Conservation (phyloP, 2,329 filamentous ascomycete genomes). For the Grosmannia serpens region DNA sequence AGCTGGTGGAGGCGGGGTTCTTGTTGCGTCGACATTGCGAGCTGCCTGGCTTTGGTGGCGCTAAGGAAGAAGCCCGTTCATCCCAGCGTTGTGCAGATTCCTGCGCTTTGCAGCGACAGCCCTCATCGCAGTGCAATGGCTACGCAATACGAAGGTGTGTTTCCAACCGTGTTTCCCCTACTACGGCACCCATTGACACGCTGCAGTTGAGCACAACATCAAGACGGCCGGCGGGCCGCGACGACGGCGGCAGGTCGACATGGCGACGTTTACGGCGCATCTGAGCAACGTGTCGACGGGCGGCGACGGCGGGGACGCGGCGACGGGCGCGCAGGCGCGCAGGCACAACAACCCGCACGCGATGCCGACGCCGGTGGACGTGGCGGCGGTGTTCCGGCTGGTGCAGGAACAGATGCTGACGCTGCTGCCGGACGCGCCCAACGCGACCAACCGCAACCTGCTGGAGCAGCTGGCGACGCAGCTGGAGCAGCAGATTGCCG, state of each 20-base stretch:
- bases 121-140: conserved; percentile 28
- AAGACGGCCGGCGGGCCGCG: conserved; percentile 29
- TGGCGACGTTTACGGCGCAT: conserved; percentile 50
- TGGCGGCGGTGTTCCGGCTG: conserved; percentile 45
- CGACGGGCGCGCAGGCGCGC: not conserved
- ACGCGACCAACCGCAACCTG: conserved; percentile 34
- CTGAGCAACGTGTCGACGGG: conserved; percentile 39
- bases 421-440: conserved; percentile 37
- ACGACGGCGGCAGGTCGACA: conserved; percentile 45
- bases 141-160: conserved; percentile 44
- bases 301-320: conserved; percentile 10
- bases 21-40: conserved; percentile 1
- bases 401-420: conserved; percentile 47
- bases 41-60: not conserved
- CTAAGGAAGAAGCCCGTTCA: not conserved
- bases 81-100: not conserved
- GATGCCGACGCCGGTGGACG: conserved; percentile 48
- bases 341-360: conserved; percentile 40
- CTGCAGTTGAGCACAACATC: conserved; percentile 53
- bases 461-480: conserved; percentile 35
- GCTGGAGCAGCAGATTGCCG: conserved; percentile 38
- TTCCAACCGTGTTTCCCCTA: not conserved
- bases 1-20: not conserved
- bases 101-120: not conserved
- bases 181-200: not conserved